Evolutionary conservation across 2,329 filamentous ascomycete species (phyloP), one percentile per base, ranked within the genome.

Genomic region (Microsporum ferrugineum): DNA sequence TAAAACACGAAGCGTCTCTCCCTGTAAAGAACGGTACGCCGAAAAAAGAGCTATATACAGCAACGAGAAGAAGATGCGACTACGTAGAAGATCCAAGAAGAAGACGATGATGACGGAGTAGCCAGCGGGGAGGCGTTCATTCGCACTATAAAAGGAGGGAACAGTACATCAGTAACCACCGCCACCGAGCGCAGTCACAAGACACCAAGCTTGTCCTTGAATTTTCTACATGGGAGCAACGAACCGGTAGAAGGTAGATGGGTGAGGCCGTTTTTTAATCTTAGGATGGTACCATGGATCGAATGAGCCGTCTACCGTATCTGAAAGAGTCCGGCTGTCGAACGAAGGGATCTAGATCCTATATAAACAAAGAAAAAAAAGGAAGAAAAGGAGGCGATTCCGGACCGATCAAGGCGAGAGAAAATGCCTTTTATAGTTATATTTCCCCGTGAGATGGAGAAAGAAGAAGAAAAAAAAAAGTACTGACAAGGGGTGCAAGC

Each of bases 181-280:
- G 51, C 51, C 51, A 55, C 51, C 51, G 8, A 55, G 14, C n/a
- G 31, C 51, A n/a, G 51, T 55, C 51, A 55, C 51, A 55, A 55
- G 51, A 55, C 51, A 55, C 45, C 6, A 51, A 51, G 45, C 45
- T 51, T 51, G 45, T 29, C 31, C 14, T 33, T 29, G 29, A n/a
- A 17, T 31, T 55, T 38, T 36, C 51, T 55, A 27, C 51, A 31
- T n/a, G 14, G 27, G 10, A 31, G 23, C 12, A 23, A 51, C 45
- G 27, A 51, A 51, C 45, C 27, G 27, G 45, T 51, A 23, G 45
- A 51, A 51, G 23, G 12, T 43, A 43, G 39, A 43, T n/a, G 39
- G 27, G 5, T 10, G 36, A 23, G 31, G 33, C 51, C 31, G 51
- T 36, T 23, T 23, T 23, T 55, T 53, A 31, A 3, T 34, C 51